Conservation (phyloP, 208 protist genomes). For the Wallacemonas sp. region DNA sequence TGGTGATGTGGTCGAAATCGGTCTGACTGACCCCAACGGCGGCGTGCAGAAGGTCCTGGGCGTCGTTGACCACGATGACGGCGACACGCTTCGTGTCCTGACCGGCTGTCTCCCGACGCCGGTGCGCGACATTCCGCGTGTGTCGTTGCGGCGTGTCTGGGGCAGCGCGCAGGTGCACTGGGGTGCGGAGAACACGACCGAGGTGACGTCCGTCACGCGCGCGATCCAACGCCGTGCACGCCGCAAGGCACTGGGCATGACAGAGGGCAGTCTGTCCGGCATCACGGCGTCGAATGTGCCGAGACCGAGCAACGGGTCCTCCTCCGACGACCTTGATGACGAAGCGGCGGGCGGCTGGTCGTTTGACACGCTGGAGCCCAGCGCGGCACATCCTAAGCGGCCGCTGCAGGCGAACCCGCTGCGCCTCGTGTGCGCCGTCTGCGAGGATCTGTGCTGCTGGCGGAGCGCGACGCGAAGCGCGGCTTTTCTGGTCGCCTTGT, state of each 20-base stretch:
- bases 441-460: conserved; percentile 16
- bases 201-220: conserved; percentile 11
- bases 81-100: conserved; percentile 22
- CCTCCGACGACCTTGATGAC: conserved; percentile 10
- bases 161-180: conserved; percentile 13
- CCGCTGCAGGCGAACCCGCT: conserved; percentile 15
- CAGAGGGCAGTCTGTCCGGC: conserved; percentile 2
- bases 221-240: conserved; percentile 11
- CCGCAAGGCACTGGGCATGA: conserved; percentile 6
- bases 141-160: conserved; percentile 26
- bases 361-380: not conserved
- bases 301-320: not conserved
- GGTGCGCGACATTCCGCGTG: conserved; percentile 16
- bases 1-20: conserved; percentile 33
- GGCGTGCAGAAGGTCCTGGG: conserved; percentile 27
- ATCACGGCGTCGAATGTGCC: not conserved
- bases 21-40: conserved; percentile 15
- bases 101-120: conserved; percentile 18
- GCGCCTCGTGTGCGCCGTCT: conserved; percentile 9
- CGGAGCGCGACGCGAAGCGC: not conserved
- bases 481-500: not conserved
- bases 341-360: conserved; percentile 8
- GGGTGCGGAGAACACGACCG: conserved; percentile 12
- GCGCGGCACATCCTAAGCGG: not conserved
- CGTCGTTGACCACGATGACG: conserved; percentile 28